These are phyloP conservation scores for Onygena corvina DNA, from an alignment of 2,329 filamentous ascomycete genomes.

Conservation along the genomic window DNA sequence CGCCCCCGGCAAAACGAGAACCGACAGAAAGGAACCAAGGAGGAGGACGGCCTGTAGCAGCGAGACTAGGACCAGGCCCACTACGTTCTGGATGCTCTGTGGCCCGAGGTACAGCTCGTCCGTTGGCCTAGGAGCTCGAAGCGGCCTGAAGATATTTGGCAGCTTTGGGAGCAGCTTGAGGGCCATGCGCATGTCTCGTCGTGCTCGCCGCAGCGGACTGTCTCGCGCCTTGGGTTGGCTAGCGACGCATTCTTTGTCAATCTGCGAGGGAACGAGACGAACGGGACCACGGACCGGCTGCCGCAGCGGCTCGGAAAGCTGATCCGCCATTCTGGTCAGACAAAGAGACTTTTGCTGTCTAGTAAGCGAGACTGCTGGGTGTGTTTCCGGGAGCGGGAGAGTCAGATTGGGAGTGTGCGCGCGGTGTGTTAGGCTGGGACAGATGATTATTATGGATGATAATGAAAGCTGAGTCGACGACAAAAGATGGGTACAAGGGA, in stretches of 20 bases:
- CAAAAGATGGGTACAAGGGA: no score
- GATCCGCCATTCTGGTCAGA: not conserved
- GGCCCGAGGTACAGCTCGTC: slow-evolving; percentile 12
- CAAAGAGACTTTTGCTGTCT: no score
- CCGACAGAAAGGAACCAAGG: not conserved
- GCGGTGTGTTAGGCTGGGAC: no score
- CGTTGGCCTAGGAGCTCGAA: slow-evolving; percentile 1
- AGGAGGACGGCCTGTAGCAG: slow-evolving; percentile 10
- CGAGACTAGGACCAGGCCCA: slow-evolving; percentile 8
- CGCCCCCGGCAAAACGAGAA: slow-evolving; percentile 11
- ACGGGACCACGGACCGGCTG: slow-evolving; percentile 6
- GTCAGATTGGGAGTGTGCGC: no score
- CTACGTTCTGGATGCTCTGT: slow-evolving; percentile 11
- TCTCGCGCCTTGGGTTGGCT: slow-evolving; percentile 13
- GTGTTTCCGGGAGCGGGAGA: no score
- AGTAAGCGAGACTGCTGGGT: no score
- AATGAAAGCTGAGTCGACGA: no score
- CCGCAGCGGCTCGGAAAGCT: not conserved
- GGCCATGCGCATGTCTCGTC: slow-evolving; percentile 12
- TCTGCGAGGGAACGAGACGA: slow-evolving; percentile 13
- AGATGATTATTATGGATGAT: no score
- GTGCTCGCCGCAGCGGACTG: slow-evolving; percentile 11
- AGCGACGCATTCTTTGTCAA: slow-evolving; percentile 11
- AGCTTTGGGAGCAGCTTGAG: slow-evolving; percentile 11
- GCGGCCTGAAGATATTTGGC: slow-evolving; percentile 12